Percentiles rank a stretch among this genome's conserved stretches.
phyloP scores from a whole-genome alignment of 2,329 filamentous ascomycete genomes.

The Pyrenochaeta sp. region DNA sequence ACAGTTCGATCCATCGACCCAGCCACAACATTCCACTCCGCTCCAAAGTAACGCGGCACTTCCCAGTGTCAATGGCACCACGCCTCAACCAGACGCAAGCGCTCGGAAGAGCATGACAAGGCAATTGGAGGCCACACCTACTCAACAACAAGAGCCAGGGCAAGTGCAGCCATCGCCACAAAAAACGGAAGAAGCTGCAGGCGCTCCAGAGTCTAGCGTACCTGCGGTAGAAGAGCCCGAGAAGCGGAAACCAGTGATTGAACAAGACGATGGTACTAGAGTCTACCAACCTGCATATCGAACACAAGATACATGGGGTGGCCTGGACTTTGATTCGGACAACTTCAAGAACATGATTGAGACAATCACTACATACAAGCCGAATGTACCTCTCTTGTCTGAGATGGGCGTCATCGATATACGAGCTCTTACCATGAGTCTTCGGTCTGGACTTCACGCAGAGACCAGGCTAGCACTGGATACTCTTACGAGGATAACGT shows the following conservation, averaged over 20 bases:
- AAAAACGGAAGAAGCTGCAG: constrained; percentile 33
- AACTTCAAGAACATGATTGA: constrained; percentile 78
- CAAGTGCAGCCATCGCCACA: constrained; percentile 38
- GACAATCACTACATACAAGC: constrained; percentile 70
- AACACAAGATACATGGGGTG: constrained; percentile 37
- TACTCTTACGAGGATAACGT: constrained; percentile 76
- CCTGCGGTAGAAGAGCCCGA: constrained; percentile 21
- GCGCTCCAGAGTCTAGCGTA: constrained; percentile 24
- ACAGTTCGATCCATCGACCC: constrained; percentile 17
- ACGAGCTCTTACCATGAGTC: constrained; percentile 83
- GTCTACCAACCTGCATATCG: constrained; percentile 40
- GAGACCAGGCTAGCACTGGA: constrained; percentile 93
- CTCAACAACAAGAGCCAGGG: constrained; percentile 33
- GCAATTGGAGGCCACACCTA: constrained; percentile 47
- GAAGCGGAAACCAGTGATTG: constrained; percentile 34
- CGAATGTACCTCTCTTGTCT: constrained; percentile 74
- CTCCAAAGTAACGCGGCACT: constrained; percentile 58
- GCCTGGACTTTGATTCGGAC: constrained; percentile 53
- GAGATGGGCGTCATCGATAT: constrained; percentile 92
- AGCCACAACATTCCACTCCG: constrained; percentile 49
- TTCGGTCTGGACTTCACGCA: constrained; percentile 87
- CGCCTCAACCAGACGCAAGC: constrained; percentile 51
- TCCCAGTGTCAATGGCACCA: constrained; percentile 54
- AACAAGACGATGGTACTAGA: constrained; percentile 36
- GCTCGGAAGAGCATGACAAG: constrained; percentile 48